Evolutionary conservation across 2,329 filamentous ascomycete genomes (phyloP).

Genomic region (Talaromyces sp.): DNA sequence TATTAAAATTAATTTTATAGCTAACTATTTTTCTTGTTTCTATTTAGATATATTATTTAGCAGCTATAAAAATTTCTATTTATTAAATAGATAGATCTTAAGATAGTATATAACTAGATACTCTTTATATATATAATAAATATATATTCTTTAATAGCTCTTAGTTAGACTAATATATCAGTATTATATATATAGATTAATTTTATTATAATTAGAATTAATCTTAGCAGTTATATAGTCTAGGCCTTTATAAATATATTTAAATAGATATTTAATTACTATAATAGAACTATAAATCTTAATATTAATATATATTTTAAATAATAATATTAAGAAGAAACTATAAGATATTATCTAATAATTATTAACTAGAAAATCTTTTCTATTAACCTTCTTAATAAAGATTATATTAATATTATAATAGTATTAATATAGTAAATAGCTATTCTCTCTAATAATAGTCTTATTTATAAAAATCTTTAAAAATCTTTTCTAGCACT

Average conservation of each 20-base stretch:
- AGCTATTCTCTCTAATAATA: neutral
- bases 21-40: neutral
- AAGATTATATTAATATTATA: neutral
- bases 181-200: neutral
- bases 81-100: neutral
- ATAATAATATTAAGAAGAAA: neutral
- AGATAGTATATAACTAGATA: neutral
- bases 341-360: neutral
- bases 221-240: neutral
- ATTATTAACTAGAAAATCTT: neutral
- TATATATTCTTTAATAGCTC: neutral
- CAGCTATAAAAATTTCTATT: neutral
- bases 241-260: neutral
- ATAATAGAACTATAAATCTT: neutral
- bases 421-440: neutral
- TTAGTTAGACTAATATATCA: neutral
- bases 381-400: neutral
- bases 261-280: neutral
- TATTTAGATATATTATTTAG: neutral
- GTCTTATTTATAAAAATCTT: neutral
- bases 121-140: neutral
- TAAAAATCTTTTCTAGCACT: neutral
- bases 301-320: neutral
- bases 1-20: neutral
- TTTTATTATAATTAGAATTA: neutral